Evolutionary conservation across 2,329 filamentous ascomycete species (phyloP).

Genomic region (Sarocladium kiliense): DNA sequence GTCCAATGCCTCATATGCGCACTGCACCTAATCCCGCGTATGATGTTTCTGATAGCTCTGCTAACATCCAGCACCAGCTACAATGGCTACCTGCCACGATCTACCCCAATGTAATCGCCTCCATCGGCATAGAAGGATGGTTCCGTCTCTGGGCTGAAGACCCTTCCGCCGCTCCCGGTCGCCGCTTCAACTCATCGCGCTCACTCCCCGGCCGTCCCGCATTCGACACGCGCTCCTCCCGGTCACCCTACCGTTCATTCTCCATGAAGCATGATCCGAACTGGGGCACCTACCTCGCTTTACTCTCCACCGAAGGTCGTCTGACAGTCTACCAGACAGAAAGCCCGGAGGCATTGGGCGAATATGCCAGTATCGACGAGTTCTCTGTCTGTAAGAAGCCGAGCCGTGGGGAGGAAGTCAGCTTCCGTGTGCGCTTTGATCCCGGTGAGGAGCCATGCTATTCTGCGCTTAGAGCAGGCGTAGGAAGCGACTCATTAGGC

Average conservation of each 20-base stretch:
- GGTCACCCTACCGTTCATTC: slow-evolving; percentile 68
- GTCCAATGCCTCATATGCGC: background rate
- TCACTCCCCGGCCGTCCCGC: slow-evolving; percentile 42
- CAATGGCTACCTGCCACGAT: slow-evolving; percentile 92
- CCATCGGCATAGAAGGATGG: slow-evolving; percentile 82
- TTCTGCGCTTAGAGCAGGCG: slow-evolving; percentile 71
- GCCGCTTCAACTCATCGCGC: slow-evolving; percentile 67
- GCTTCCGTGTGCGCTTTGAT: slow-evolving; percentile 83
- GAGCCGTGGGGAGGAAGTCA: slow-evolving; percentile 75
- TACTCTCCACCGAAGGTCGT: slow-evolving; percentile 77
- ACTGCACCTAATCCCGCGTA: background rate
- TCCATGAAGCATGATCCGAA: slow-evolving; percentile 80
- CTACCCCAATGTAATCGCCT: slow-evolving; percentile 79
- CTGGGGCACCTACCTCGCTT: slow-evolving; percentile 65
- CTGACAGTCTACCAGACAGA: slow-evolving; percentile 81
- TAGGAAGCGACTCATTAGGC: slow-evolving; percentile 71
- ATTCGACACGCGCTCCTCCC: slow-evolving; percentile 53
- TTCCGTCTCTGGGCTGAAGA: slow-evolving; percentile 94
- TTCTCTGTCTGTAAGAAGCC: slow-evolving; percentile 69
- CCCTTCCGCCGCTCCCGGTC: slow-evolving; percentile 70
- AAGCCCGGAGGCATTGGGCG: slow-evolving; percentile 72
- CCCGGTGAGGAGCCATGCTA: slow-evolving; percentile 80
- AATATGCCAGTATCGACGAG: slow-evolving; percentile 71
- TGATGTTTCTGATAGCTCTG: background rate
- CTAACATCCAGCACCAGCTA: slow-evolving; percentile 50